These are phyloP conservation scores for Pythium chondricola DNA, from an alignment of 352 stramenopile genomes.

Conservation along the genomic window DNA sequence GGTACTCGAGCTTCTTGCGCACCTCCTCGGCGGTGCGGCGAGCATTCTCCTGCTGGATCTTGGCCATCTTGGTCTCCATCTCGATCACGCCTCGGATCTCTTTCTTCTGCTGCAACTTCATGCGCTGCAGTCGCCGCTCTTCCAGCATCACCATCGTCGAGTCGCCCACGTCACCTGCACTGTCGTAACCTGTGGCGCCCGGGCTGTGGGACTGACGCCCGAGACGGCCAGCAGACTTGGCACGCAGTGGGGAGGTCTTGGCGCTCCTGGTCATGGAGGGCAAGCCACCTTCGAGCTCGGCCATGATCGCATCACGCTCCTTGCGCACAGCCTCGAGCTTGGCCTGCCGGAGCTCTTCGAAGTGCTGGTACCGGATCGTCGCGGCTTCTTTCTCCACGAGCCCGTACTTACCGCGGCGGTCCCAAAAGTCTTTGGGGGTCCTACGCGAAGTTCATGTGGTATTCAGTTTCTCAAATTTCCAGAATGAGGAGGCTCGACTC, in stretches of 20 bases:
- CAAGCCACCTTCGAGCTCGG: conserved; percentile 13
- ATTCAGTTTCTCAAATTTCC: too few species aligned
- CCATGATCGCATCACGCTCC: conserved; percentile 51
- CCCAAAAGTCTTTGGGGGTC: conserved; percentile 42
- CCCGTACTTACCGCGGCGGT: conserved; percentile 46
- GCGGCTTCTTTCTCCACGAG: conserved; percentile 70
- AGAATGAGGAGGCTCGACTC: too few species aligned
- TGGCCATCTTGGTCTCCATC: conserved; percentile 65
- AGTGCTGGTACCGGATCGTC: conserved; percentile 61
- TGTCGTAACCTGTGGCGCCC: neutral
- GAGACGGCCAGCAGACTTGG: conserved; percentile 13
- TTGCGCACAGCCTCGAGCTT: conserved; percentile 51
- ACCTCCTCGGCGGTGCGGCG: conserved; percentile 42
- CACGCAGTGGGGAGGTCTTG: neutral
- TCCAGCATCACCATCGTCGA: conserved; percentile 64
- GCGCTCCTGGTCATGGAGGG: conserved; percentile 1
- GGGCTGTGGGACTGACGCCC: neutral
- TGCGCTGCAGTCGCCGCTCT: conserved; percentile 47
- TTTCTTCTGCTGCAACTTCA: conserved; percentile 65
- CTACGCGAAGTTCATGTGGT: too few species aligned
- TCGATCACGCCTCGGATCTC: conserved; percentile 75
- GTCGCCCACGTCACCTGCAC: conserved; percentile 20
- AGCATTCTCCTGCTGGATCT: conserved; percentile 58
- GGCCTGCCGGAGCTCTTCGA: conserved; percentile 55
- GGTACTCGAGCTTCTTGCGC: conserved; percentile 49